Evolutionary conservation across 257 asterid genomes (phyloP).

Genomic region (Solanum chmielewskii): DNA sequence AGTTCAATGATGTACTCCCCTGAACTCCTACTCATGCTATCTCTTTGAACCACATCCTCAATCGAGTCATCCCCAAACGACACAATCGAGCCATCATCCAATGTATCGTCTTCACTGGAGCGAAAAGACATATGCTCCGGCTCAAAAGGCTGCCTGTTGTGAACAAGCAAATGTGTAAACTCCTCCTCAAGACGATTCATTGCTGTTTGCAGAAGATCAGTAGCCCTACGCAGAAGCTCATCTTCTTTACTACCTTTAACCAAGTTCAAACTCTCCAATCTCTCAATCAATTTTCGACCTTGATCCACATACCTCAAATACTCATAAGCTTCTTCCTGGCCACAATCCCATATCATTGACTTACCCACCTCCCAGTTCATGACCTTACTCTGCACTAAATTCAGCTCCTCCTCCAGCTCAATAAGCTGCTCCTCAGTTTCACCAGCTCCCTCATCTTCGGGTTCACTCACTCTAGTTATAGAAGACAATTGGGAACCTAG

Average conservation of each 20-base stretch:
- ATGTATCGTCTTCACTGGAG: constrained; percentile 61
- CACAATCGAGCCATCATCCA: constrained; percentile 51
- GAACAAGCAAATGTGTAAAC: constrained; percentile 70
- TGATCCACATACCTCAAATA: constrained; percentile 66
- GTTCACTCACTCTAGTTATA: constrained; percentile 22
- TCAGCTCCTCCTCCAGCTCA: constrained; percentile 55
- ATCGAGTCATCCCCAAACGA: constrained; percentile 79
- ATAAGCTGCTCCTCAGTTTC: constrained; percentile 10
- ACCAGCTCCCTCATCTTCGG: constrained; percentile 5
- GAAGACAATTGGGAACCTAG: constrained; percentile 52
- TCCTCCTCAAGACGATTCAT: constrained; percentile 91
- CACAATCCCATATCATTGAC: constrained; percentile 77
- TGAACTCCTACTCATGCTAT: constrained; percentile 54
- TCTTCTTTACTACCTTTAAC: constrained; percentile 18
- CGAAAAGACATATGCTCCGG: constrained; percentile 83
- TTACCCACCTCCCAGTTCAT: constrained; percentile 65
- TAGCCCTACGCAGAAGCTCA: constrained; percentile 36
- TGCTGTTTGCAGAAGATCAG: constrained; percentile 67
- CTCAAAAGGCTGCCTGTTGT: constrained; percentile 74
- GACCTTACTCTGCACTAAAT: constrained; percentile 41
- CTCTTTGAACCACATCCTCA: constrained; percentile 55
- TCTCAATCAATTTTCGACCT: constrained; percentile 43
- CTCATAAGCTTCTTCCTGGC: constrained; percentile 54
- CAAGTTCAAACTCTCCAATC: constrained; percentile 36
- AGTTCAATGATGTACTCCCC: constrained; percentile 61